A percentile compares a stretch with the other conserved stretches of the same genome.
phyloP scores from a whole-genome alignment of 2,329 filamentous ascomycete genomes.

The Beauveria medogensis region DNA sequence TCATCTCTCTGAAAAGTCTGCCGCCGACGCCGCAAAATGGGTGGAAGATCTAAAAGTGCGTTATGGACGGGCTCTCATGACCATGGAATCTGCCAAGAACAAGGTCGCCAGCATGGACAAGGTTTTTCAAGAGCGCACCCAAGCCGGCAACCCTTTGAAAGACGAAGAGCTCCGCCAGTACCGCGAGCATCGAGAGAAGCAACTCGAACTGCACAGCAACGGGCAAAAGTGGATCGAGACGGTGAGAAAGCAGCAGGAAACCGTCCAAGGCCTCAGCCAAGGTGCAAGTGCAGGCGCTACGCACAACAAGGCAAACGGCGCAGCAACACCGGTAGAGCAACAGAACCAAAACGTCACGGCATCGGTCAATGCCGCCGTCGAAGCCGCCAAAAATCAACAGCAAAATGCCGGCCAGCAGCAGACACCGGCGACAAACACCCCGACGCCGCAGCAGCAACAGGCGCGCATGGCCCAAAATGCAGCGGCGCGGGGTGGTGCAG shows the following conservation, averaged over 20 bases:
- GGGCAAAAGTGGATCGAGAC: slow-evolving; percentile 40
- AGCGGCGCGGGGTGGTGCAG: slow-evolving; percentile 6
- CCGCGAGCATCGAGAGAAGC: slow-evolving; percentile 34
- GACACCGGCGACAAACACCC: slow-evolving; percentile 22
- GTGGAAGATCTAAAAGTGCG: slow-evolving; percentile 37
- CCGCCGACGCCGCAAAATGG: slow-evolving; percentile 40
- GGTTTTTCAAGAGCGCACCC: slow-evolving; percentile 32
- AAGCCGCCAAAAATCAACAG: slow-evolving; percentile 38
- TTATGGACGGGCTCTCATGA: slow-evolving; percentile 39
- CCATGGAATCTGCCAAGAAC: slow-evolving; percentile 39
- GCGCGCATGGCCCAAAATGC: slow-evolving; percentile 21
- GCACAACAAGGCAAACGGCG: slow-evolving; percentile 17
- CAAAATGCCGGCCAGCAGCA: slow-evolving; percentile 22
- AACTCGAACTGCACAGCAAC: slow-evolving; percentile 37
- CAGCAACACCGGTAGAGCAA: slow-evolving; percentile 12
- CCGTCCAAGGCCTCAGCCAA: slow-evolving; percentile 21
- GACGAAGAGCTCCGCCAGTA: slow-evolving; percentile 40
- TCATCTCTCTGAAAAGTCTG: slow-evolving; percentile 32
- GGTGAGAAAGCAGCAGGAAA: slow-evolving; percentile 41
- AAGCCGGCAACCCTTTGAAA: slow-evolving; percentile 35
- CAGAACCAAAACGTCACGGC: slow-evolving; percentile 25
- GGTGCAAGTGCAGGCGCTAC: background rate
- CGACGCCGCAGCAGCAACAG: slow-evolving; percentile 22
- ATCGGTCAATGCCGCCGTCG: slow-evolving; percentile 36
- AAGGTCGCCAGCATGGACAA: slow-evolving; percentile 35